Evolutionary conservation across 306 rosid genomes (phyloP).

Genomic region (Purshia tridentata): DNA sequence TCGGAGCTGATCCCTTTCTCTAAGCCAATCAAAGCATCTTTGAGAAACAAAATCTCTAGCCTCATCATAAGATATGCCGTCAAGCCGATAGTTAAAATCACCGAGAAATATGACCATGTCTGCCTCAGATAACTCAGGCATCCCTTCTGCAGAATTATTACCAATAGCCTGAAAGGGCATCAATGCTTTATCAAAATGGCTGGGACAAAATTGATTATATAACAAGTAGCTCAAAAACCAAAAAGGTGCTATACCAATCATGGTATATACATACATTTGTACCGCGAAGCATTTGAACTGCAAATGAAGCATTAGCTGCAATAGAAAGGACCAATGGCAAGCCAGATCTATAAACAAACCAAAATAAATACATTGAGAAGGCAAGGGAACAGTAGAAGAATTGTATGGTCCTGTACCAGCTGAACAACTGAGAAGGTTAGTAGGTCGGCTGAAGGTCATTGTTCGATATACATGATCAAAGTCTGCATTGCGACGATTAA

Average conservation of each 20-base stretch:
- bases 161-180: constrained; percentile 46
- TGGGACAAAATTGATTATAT: constrained; percentile 10
- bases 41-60: constrained; percentile 97
- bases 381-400: constrained; percentile 45
- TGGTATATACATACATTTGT: constrained; percentile 62
- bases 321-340: constrained; percentile 72
- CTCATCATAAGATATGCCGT: constrained; percentile 88
- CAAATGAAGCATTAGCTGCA: constrained; percentile 83
- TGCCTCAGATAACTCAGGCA: constrained; percentile 86
- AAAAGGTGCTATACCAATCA: constrained; percentile 21
- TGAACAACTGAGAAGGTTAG: constrained; percentile 50
- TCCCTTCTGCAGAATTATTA: constrained; percentile 58
- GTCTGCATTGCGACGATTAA: constrained; percentile 90
- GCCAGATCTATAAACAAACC: constrained; percentile 68
- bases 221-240: constrained; percentile 30
- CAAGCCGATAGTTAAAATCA: constrained; percentile 91
- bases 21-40: constrained; percentile 98
- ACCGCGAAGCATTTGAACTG: constrained; percentile 55
- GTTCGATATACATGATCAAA: constrained; percentile 87
- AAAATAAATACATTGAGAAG: constrained; percentile 54
- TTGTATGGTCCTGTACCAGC: constrained; percentile 64
- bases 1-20: constrained; percentile 93
- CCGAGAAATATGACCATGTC: constrained; percentile 95
- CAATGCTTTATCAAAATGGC: constrained; percentile 30
- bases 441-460: constrained; percentile 74